Base-by-base conservation (phyloP, 306 rosid genomes). In the Senna tora region DNA sequence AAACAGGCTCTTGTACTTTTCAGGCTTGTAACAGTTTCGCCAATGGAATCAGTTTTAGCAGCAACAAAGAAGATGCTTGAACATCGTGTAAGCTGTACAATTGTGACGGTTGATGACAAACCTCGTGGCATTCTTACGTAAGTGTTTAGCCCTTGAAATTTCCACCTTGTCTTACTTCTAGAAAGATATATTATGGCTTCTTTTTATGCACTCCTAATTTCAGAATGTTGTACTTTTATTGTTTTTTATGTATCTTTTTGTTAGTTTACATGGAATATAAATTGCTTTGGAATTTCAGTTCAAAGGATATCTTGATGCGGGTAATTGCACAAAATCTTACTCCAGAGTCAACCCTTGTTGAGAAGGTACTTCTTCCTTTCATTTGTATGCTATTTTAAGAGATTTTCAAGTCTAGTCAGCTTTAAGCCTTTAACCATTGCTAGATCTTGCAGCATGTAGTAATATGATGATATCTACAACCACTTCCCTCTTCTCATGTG, bases 241-340 rank as follows among this genome's bases (percentile, higher is more conserved):
- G 7, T 71, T 32, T 28, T 56, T 60, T 51, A 50, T 69, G 14
- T 46, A 49, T 32, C 28, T 62, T 59, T 55, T 28, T 62, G 67
- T 65, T 19, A 36, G 61, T 67, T 55, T 12, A 64, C n/a, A 67
- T 59, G 36, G 47, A 66, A 19, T 69, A 71, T 69, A 72, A 50
- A 41, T 13, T 75, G 11, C 71, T 32, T 65, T 73, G 46, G 69
- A 62, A 28, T 70, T 76, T 79, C 88, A 95, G 99, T 54, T 92
- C 99, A 61, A 95, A 86, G 82, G 99, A 95, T 84, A 81, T 95
- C 77, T 86, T 95, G 89, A 89, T 95, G 97, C 93, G 99, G 68
- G 90, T 95, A 39, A 81, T 90, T 78, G 83, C 92, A 7, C 99
- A 91, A 83, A 88, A 92, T 85, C 90, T 89, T 83, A 73, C 81